These are phyloP conservation scores for Fusarium succisae DNA, from an alignment of 2,329 filamentous ascomycete species.

Conservation along the genomic window DNA sequence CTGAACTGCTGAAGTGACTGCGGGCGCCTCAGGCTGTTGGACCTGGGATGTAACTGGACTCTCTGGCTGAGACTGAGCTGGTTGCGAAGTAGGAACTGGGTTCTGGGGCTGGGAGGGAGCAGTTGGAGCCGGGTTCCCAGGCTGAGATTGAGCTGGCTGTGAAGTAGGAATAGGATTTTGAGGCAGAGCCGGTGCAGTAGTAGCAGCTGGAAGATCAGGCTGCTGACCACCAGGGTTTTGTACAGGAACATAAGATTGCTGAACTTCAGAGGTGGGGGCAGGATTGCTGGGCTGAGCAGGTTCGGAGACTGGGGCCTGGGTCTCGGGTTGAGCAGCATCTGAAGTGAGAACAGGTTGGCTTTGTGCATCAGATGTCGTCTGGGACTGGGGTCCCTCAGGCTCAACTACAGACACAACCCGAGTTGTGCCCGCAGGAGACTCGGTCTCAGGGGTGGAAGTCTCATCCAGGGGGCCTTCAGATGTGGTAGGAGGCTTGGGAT, in stretches of 20 bases:
- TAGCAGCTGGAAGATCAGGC: neutral
- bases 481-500: constrained; percentile 1
- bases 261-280: constrained; percentile 8
- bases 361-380: constrained; percentile 14
- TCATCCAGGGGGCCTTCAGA: neutral
- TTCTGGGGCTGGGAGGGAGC: neutral
- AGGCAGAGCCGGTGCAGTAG: constrained; percentile 5
- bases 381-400: constrained; percentile 13
- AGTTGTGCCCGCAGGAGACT: constrained; percentile 16
- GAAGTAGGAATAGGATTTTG: neutral
- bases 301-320: constrained; percentile 5
- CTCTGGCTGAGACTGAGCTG: neutral
- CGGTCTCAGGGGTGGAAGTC: constrained; percentile 3
- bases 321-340: constrained; percentile 13
- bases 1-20: constrained; percentile 7
- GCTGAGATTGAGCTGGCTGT: neutral
- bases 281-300: constrained; percentile 15
- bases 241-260: constrained; percentile 14
- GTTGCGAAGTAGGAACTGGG: neutral
- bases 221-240: constrained; percentile 11
- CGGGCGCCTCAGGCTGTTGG: neutral
- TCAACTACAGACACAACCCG: constrained; percentile 28
- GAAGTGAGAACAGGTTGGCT: constrained; percentile 18
- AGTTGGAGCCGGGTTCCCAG: neutral
- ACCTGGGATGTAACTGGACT: neutral